Base-by-base conservation (phyloP, 768 basidiomycete species). In the Suillus plorans region DNA sequence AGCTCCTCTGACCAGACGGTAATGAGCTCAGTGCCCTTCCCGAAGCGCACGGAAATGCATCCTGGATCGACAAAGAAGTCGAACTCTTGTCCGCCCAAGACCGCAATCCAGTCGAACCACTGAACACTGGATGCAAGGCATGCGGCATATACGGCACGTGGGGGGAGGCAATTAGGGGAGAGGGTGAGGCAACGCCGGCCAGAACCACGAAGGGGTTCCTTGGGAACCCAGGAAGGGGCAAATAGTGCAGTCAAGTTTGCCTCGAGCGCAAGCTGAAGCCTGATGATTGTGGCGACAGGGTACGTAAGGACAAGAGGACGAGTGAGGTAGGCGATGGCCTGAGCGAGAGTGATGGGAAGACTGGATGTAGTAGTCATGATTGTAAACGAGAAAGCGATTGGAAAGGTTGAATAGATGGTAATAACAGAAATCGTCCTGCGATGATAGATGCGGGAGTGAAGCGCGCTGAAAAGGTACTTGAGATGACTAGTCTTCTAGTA, bases 61-160 rank as follows among this genome's bases (percentile, higher is more conserved):
- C 90, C 91, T 67, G 92, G 92, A 74, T 93, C 89, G 69, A 92
- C 84, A 76, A 90, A 89, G 66, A 94, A 83, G 75, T 93, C 91
- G 72, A 93, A 88, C 77, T 90, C 89, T 64, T 79, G 77, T 68
- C 85, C 82, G 13, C 91, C 90, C 55, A 93, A 84, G 64, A 84
- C 79, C 55, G 81, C 69, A 62, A 92, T 90, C 92, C 92, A 94
- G 73, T 90, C 86, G 64, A 87, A 87, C 92, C 92, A 94, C 70
- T 90, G 88, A 39, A 93, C 82, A 64, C 85, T 85, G 45, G 89
- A 80, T 28, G 86, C 80, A 62, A 87, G 79, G 76, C 91, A 92
- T 16, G 91, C 88, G 62, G 85, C 77, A 78, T 91, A 87, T 70
- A 93, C 80, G 69, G 86, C 80, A 47, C 88, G 86, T 52, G 92